Evolutionary conservation across 768 basidiomycete species (phyloP), one percentile per base, ranked within the genome.

Genomic region (Lyophyllum shimeji): DNA sequence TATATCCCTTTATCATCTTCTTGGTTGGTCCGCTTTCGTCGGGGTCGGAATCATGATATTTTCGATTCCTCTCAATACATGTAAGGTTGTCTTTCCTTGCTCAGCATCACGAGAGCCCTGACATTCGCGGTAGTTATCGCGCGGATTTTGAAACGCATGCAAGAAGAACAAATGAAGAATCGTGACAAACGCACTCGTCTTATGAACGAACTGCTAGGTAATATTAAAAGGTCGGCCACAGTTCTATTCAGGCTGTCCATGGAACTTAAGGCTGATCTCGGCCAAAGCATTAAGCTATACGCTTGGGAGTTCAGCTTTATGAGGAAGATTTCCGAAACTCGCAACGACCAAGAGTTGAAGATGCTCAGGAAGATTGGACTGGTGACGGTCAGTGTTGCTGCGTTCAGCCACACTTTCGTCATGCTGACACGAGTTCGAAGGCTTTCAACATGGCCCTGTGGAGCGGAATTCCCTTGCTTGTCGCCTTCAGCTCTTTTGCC

Each of bases 241-340:
- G 39, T 47, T 27, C 39, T 20, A 12, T 20, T 7, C 9, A 21
- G 12, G 15, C 20, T 37, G 34, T 5, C 18, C 24, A 9, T 1
- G 29, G 15, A 18, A n/a, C 25, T 46, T n/a, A 46, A 25, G 7
- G 20, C 37, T 5, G 29, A 37, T 7, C 4, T 23, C 13, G 25
- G n/a, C n/a, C 23, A 2, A 56, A 91, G 90, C 60, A 92, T 95
- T 68, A 93, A 95, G 67, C 73, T 95, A 3, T 96, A 96, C 69
- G 92, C 90, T 2, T 98, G 96, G 96, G 96, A 98, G 72, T 83
- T 87, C 63, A 88, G 91, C 3, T 98, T 98, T 66, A 80, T 91
- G 25, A 79, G 86, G 48, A 86, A 85, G 53, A 81, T 98, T 27
- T 71, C 87, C n/a, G 77, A 83, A 20, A 89, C 95, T 2, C 79